Base-by-base conservation (phyloP, 176 grass and related monocot genomes). In the Hordeum marinum region DNA sequence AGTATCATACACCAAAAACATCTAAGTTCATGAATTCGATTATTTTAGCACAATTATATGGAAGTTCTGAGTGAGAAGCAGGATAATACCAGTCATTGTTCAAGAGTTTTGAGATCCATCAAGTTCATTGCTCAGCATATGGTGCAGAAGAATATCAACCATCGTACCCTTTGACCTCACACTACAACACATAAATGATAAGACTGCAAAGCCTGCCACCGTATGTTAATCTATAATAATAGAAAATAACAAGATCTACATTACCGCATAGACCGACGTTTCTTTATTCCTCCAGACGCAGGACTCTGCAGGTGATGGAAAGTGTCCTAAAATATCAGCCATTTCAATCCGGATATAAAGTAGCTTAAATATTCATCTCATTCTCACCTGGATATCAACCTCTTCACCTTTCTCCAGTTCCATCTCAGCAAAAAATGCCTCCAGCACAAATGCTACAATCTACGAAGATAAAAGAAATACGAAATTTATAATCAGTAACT, bases 381-480 rank as follows among this genome's bases (percentile, higher is more conserved):
- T 90, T 87, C 80, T 80, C 86, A 95, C 93, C 93, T 90, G 70
- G 29, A 39, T 68, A 46, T 76, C 41, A 87, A 68, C 32, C 73
- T 86, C 89, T 68, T 67, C 63, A 86, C 35, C 9, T 85, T 95
- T 92, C 87, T 95, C 96, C 29, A 98, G 91, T 54, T 98, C 96
- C 91, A 98, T 98, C 89, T 98, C 93, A 75, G 96, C 91, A 88
- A 98, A 98, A 87, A 98, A 98, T 64, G 96, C 96, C 69, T 98
- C 96, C 86, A 98, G 76, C 37, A 98, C 89, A 90, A 98, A 98
- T 85, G 96, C 96, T 72, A 98, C 83, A 86, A 98, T 90, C 96
- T 98, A 86, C 84, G 65, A 83, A 80, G n/a, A 77, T 52, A 84
- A 71, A 9, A 18, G 55, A 35, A 67, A 55, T 21, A 37, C 3